Conservation (phyloP, 352 stramenopile species). For the Pythium periplocum region DNA sequence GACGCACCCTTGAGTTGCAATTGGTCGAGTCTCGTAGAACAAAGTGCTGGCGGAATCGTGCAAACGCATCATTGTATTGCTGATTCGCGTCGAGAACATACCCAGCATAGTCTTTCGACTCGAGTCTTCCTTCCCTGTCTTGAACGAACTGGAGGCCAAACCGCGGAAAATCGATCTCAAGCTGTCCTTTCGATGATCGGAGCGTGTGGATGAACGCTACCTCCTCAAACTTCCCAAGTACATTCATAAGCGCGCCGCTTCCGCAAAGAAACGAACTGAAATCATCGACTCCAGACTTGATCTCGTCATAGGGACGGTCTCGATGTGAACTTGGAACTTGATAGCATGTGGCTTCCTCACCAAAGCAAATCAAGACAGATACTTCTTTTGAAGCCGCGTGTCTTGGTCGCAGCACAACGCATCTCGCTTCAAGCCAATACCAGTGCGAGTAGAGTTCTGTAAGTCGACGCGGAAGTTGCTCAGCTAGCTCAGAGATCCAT, state of each 20-base stretch:
- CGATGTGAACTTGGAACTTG: slow-evolving; percentile 29
- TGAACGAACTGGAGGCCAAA: slow-evolving; percentile 35
- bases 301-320: slow-evolving; percentile 5
- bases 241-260: slow-evolving; percentile 4
- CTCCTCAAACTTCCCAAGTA: slow-evolving; percentile 43
- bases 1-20: neutral
- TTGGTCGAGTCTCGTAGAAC: slow-evolving; percentile 5
- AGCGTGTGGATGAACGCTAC: slow-evolving; percentile 28
- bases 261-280: slow-evolving; percentile 26
- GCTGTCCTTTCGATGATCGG: neutral
- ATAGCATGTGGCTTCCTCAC: slow-evolving; percentile 14
- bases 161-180: slow-evolving; percentile 39
- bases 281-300: slow-evolving; percentile 6
- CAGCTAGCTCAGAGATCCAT: slow-evolving; percentile 24
- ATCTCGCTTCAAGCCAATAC: slow-evolving; percentile 39
- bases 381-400: neutral
- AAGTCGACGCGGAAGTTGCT: slow-evolving; percentile 23
- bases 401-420: slow-evolving; percentile 30
- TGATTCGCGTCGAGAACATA: slow-evolving; percentile 6
- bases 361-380: too few species aligned
- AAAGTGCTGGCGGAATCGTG: slow-evolving; percentile 9
- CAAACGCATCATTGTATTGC: slow-evolving; percentile 2
- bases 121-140: slow-evolving; percentile 9
- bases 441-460: slow-evolving; percentile 36
- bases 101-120: slow-evolving; percentile 26